These are phyloP conservation scores for Penicillium hesseltinei DNA, from an alignment of 2,329 filamentous ascomycete genomes.

Conservation along the genomic window DNA sequence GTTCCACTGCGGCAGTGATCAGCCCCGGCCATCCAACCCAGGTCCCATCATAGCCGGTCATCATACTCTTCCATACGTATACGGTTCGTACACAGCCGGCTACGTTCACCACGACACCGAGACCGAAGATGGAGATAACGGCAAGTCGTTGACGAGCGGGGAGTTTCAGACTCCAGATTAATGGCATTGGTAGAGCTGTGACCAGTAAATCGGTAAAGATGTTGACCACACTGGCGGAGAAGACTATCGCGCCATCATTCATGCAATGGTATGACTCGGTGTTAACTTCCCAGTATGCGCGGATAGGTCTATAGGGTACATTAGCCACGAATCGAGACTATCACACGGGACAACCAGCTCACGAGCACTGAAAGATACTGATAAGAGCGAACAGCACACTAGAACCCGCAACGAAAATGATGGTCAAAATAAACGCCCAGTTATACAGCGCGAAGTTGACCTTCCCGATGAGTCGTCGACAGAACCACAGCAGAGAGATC, in stretches of 20 bases:
- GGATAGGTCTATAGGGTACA: conserved; percentile 27
- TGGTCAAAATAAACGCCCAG: conserved; percentile 23
- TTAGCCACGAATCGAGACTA: conserved; percentile 3
- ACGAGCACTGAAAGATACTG: conserved; percentile 44
- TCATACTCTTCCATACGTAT: conserved; percentile 36
- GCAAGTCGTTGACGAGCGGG: conserved; percentile 37
- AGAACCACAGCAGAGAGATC: conserved; percentile 40
- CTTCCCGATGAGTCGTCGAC: conserved; percentile 35
- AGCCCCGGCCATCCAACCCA: conserved; percentile 38
- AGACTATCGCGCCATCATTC: conserved; percentile 30
- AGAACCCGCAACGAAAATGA: conserved; percentile 34
- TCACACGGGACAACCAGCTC: conserved; percentile 17
- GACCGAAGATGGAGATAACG: conserved; percentile 39
- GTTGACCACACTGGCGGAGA: conserved; percentile 39
- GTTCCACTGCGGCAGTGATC: conserved; percentile 34
- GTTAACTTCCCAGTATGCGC: conserved; percentile 34
- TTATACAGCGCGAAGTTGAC: conserved; percentile 29
- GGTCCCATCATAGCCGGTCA: conserved; percentile 33
- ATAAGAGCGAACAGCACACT: conserved; percentile 33
- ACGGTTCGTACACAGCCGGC: conserved; percentile 36
- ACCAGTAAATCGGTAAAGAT: conserved; percentile 38
- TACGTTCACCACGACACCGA: conserved; percentile 38
- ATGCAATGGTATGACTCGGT: conserved; percentile 30
- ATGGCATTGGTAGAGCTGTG: conserved; percentile 40
- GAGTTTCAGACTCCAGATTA: conserved; percentile 42